A percentile compares a stretch with the other conserved stretches of the same genome.
These are phyloP conservation scores for Vachellia collinsii DNA, from an alignment of 306 rosid genomes.

Conservation along the genomic window DNA sequence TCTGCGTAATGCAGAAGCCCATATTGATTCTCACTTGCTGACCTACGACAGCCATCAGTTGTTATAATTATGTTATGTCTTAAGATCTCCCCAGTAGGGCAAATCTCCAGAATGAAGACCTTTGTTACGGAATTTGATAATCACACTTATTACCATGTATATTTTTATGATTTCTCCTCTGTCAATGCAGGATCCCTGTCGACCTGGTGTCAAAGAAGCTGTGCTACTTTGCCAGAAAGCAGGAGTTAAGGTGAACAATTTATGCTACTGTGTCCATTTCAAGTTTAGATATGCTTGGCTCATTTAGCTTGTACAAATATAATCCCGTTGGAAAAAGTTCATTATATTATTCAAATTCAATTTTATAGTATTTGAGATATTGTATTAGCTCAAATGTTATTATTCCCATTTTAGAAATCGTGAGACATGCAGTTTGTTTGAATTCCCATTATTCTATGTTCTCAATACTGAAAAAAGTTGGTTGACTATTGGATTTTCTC, in stretches of 20 bases:
- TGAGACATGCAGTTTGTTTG: background rate
- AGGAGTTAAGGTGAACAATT: conserved; percentile 83
- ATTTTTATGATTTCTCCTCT: background rate
- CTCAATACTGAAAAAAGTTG: background rate
- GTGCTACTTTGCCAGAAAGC: conserved; percentile 88
- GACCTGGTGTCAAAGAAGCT: conserved; percentile 72
- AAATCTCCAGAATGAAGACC: background rate
- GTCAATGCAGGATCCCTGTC: conserved; percentile 85
- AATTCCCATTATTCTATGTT: background rate
- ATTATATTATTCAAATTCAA: background rate
- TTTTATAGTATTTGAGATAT: background rate
- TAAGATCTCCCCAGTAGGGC: background rate
- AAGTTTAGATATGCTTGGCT: background rate
- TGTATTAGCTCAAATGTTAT: background rate
- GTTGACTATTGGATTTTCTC: background rate
- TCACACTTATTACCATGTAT: background rate
- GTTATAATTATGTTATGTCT: background rate
- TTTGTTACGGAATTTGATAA: background rate
- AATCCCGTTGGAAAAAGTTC: background rate
- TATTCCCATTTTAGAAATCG: background rate
- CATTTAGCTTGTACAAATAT: conserved; percentile 12
- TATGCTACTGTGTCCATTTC: conserved; percentile 9
- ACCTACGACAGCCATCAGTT: background rate
- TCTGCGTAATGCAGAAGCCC: background rate
- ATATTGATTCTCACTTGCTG: background rate